Base-by-base conservation (phyloP, 2,329 filamentous ascomycete species). In the Paraphoma chrysanthemicola region DNA sequence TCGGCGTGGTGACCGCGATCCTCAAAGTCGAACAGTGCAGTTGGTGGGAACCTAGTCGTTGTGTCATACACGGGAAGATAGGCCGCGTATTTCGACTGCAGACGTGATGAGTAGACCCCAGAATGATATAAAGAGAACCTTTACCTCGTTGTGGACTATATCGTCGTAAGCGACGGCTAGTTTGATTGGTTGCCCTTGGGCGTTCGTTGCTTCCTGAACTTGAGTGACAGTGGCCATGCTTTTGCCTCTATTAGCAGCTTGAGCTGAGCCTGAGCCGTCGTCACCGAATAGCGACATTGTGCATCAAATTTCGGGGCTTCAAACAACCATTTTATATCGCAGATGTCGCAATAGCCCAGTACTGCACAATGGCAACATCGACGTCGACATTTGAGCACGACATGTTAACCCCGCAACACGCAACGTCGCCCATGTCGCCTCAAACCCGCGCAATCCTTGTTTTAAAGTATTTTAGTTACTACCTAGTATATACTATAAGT, bases 1-100 rank as follows among this genome's bases (percentile, higher is more conserved):
- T 82, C 78, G 1, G 80, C 80, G 45, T 73, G 55, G 30, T 76
- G 69, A 14, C 79, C 79, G 36, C 73, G 75, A 36, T 81, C 80
- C 18, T 67, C 53, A 53, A 80, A 79, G 10, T 75, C 74, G 55
- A 81, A 81, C 1, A 73, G 74, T 56, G 79, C 70, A 0, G 77
- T 77, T 14, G 76, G 73, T 1, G 75, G 70, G 51, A 77, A 80
- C 14, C 60, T 74, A 2, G 73, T 77, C 1, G 71, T 72, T 41
- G 71, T 74, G 42, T 78, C 75, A 53, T 67, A 67, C 1, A 77
- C 74, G 10, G 76, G 74, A 8, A 77, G 55, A 30, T 78, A 78
- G 7, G 60, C 62, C 1, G 69, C 51, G 44, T 78, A 78, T 49
- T 72, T 72, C 31, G 74, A 78, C 74, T 77, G 39, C 4, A 30